A percentile compares a stretch with the other conserved stretches of the same genome.
Conservation (phyloP, 257 asterid species). For the Perilla frutescens region DNA sequence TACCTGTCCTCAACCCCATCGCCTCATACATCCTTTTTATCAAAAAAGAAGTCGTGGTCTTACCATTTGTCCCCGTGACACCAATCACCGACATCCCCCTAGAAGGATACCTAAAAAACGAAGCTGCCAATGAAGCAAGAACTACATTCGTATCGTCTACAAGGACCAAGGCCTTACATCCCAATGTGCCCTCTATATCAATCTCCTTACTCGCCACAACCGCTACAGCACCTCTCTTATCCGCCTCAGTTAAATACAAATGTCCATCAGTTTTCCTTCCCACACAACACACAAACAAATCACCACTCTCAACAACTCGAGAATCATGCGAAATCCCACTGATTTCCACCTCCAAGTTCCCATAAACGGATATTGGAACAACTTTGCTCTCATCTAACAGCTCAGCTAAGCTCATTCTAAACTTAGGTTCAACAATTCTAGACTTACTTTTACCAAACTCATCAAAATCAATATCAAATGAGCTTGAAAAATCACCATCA, state of each 20-base stretch:
- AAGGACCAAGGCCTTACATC: conserved; percentile 87
- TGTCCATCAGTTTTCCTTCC: conserved; percentile 81
- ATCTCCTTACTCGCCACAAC: conserved; percentile 91
- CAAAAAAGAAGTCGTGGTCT: conserved; percentile 69
- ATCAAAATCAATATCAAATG: conserved; percentile 83
- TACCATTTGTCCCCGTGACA: conserved; percentile 82
- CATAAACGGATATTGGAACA: conserved; percentile 81
- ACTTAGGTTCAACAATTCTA: conserved; percentile 82
- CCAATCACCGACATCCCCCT: conserved; percentile 80
- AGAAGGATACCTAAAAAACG: conserved; percentile 84
- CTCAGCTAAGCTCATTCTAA: conserved; percentile 85
- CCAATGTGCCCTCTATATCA: conserved; percentile 80
- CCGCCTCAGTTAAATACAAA: conserved; percentile 77
- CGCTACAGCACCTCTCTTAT: conserved; percentile 96
- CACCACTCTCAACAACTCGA: conserved; percentile 83
- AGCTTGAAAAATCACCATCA: conserved; percentile 50
- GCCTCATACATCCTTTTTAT: conserved; percentile 90
- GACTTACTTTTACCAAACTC: conserved; percentile 66
- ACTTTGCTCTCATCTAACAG: conserved; percentile 88
- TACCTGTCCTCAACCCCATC: conserved; percentile 92
- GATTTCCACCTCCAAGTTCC: conserved; percentile 77
- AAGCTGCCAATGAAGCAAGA: conserved; percentile 78
- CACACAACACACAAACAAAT: conserved; percentile 80
- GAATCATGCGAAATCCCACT: conserved; percentile 91
- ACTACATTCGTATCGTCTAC: conserved; percentile 81